These are phyloP conservation scores for Xanthoconium separans DNA, from an alignment of 1,284 basidiomycete species.

Conservation along the genomic window DNA sequence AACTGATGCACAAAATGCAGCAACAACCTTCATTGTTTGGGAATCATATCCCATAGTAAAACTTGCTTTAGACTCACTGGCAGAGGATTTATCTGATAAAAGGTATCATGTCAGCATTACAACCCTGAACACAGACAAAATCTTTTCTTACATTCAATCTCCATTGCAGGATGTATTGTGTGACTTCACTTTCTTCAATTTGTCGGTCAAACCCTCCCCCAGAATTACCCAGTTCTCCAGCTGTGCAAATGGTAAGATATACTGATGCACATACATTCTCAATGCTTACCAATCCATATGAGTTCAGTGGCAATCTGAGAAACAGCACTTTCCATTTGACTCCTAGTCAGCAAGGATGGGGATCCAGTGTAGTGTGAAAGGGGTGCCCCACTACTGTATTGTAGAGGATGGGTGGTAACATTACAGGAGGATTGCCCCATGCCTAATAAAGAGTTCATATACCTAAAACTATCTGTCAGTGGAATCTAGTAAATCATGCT, in stretches of 20 bases:
- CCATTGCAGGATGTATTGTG: not conserved
- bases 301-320: not conserved
- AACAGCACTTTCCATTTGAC: not conserved
- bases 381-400: not conserved
- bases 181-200: not conserved
- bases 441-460: not conserved
- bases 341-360: not conserved
- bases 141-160: not conserved
- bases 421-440: not conserved
- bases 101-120: not conserved
- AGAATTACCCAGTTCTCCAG: not conserved
- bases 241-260: not conserved
- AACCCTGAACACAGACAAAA: not conserved
- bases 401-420: not conserved
- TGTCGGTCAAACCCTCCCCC: not conserved
- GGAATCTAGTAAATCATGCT: not conserved
- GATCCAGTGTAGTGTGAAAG: not conserved
- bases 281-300: not conserved
- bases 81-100: not conserved
- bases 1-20: not conserved
- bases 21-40: not conserved
- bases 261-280: not conserved
- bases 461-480: not conserved
- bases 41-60: not conserved
- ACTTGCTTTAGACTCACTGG: not conserved